phyloP scores from a whole-genome alignment of 768 basidiomycete genomes.

The Daedaleopsis sinensis region DNA sequence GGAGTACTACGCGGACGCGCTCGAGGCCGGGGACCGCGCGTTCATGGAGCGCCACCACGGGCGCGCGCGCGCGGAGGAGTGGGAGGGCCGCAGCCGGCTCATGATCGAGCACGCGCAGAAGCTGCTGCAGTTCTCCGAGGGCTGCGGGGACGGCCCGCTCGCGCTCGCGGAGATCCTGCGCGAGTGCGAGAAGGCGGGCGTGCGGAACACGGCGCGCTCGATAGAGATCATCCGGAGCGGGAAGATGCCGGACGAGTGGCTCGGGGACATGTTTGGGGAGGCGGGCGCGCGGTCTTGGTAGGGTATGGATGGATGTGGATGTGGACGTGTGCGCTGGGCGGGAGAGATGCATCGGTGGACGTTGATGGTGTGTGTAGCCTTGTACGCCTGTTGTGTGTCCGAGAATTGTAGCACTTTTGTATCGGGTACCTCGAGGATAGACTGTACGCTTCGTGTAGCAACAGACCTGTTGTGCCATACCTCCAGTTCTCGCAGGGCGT shows the following conservation, averaged over 20 bases:
- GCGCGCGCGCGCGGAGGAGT: constrained; percentile 6
- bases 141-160: neutral
- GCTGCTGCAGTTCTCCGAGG: constrained; percentile 2
- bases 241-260: neutral
- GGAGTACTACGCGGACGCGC: constrained; percentile 8
- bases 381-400: neutral
- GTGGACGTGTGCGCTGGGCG: neutral
- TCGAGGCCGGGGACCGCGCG: constrained; percentile 7
- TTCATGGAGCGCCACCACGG: constrained; percentile 11
- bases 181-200: constrained; percentile 1
- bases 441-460: too few relatives aligned
- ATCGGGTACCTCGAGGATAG: too few relatives aligned
- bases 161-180: neutral
- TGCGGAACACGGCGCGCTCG: neutral
- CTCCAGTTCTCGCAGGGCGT: too few relatives aligned
- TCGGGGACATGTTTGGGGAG: neutral
- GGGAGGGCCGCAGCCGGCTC: neutral
- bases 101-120: constrained; percentile 4
- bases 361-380: neutral
- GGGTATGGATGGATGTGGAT: neutral
- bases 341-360: too few relatives aligned
- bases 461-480: too few relatives aligned
- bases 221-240: neutral
- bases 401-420: too few relatives aligned
- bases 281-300: neutral